Base-by-base conservation (phyloP, 2,329 filamentous ascomycete species). In the Fusarium xylarioides region DNA sequence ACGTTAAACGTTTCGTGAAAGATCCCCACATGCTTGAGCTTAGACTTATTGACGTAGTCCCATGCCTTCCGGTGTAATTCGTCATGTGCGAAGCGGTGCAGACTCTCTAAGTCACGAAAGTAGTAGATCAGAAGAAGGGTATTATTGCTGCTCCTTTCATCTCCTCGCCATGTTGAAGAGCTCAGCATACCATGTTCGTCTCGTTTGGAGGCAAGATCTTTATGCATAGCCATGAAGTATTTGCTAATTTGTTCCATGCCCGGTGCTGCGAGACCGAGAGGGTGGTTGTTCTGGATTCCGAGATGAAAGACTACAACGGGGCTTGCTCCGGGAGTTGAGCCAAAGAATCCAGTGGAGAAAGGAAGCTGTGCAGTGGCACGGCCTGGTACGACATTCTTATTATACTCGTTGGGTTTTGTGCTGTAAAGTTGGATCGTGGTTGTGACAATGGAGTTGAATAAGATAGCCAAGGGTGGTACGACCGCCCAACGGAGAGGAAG, bases 1-100 rank as follows among this genome's bases (percentile, higher is more conserved):
- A 85, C 83, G 32, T 82, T 79, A 70, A 86, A 89, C 0, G 85
- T 83, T 82, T 90, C 88, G 75, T 91, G 88, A 67, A 82, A 89
- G 70, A 90, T 85, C 10, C 83, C 83, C 30, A 90, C 74, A 68
- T 87, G 82, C 32, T 76, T 73, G 44, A 80, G 68, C 32, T 82
- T 74, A 49, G 76, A 77, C 56, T 75, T 78, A 60, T 83, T 82
- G 77, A 84, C 87, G 84, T 85, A 89, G 52, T 86, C 82, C 87
- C 86, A 88, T 1, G 79, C 84, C 42, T 82, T 77, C 18, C 84
- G 82, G 74, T 90, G 89, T 14, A 85, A 62, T 11, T 81, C 75
- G 50, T 82, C 82, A 57, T 88, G 85, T 3, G 88, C 88, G 70
- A 88, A 90, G 21, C 78, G 79, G 75, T 90, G 84, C 21, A 90